Evolutionary conservation across 352 stramenopile species (phyloP).

Genomic region (Phytophthora pistaciae): DNA sequence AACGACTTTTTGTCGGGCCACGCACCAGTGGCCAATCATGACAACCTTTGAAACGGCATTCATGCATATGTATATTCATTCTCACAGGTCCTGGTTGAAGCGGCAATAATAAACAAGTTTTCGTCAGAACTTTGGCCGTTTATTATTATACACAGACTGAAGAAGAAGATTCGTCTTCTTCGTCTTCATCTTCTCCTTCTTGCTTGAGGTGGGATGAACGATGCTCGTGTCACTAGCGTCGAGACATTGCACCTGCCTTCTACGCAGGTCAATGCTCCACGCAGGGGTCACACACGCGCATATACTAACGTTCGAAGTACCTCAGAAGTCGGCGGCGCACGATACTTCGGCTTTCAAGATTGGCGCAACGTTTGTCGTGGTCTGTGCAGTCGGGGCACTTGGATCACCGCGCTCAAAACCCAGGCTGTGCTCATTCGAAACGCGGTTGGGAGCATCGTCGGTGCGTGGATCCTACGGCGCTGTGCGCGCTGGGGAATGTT

Average conservation of each 20-base stretch:
- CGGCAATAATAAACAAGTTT: neutral
- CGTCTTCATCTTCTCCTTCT: too few species aligned
- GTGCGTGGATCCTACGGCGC: neutral
- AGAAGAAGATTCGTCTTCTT: too few species aligned
- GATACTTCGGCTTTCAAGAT: neutral
- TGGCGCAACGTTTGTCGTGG: neutral
- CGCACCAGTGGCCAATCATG: constrained; percentile 1
- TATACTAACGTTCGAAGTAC: too few species aligned
- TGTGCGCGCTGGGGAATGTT: neutral
- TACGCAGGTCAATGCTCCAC: too few species aligned
- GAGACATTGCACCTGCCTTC: too few species aligned
- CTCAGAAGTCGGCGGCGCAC: neutral
- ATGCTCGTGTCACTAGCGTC: too few species aligned
- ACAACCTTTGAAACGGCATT: neutral
- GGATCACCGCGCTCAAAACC: neutral
- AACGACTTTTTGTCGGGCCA: neutral
- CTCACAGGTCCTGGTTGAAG: neutral
- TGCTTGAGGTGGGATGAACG: too few species aligned
- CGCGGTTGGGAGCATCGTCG: neutral
- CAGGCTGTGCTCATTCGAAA: neutral
- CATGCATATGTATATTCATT: neutral
- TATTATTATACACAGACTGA: too few species aligned
- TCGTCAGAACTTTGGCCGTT: too few species aligned
- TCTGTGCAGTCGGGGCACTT: constrained; percentile 1
- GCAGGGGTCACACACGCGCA: too few species aligned